Percentiles rank a stretch among this genome's conserved stretches.
Evolutionary conservation across 768 basidiomycete genomes (phyloP).

Genomic region (Panus rudis): DNA sequence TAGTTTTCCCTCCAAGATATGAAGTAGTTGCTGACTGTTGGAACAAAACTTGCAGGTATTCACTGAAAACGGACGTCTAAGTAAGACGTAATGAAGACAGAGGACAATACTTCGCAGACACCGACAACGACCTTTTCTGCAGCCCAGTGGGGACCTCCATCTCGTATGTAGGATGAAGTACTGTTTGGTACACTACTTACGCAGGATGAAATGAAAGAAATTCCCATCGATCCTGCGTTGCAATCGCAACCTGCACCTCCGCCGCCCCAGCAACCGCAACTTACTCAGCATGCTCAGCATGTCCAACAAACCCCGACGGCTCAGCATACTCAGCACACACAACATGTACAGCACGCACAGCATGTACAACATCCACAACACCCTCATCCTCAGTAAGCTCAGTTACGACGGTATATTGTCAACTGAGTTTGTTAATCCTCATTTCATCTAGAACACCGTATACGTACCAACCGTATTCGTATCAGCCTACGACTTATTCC

Average conservation of each 20-base stretch:
- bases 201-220: constrained; percentile 27
- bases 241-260: constrained; percentile 48
- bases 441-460: too few relatives aligned
- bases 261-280: constrained; percentile 22
- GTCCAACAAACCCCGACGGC: background rate
- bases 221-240: constrained; percentile 62
- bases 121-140: constrained; percentile 14
- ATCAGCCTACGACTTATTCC: too few relatives aligned
- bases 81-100: constrained; percentile 33
- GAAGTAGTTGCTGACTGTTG: too few relatives aligned
- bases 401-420: too few relatives aligned
- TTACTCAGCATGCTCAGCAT: background rate
- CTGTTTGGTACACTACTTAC: too few relatives aligned
- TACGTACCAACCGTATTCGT: too few relatives aligned
- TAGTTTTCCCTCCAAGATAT: too few relatives aligned
- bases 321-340: background rate
- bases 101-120: constrained; percentile 24
- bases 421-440: too few relatives aligned
- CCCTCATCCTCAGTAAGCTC: background rate
- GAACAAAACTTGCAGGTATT: too few relatives aligned
- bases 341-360: constrained; percentile 1
- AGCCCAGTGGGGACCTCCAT: background rate
- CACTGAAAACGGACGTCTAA: background rate
- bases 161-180: too few relatives aligned
- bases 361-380: background rate